These are phyloP conservation scores for Clitocybe nebularis DNA, from an alignment of 1,284 basidiomycete species.

Conservation along the genomic window DNA sequence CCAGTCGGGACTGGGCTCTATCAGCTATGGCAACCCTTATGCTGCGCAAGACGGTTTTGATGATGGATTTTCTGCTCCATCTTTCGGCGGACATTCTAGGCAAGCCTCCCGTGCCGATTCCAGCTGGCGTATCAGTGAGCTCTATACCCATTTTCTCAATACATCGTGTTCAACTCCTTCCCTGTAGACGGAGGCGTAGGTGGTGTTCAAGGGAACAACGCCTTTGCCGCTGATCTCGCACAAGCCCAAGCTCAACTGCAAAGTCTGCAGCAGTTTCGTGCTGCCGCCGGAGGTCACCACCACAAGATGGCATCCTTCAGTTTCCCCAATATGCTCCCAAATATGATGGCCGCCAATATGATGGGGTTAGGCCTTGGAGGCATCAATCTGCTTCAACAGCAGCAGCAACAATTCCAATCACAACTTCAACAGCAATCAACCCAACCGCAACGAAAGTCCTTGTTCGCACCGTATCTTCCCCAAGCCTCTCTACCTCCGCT, in stretches of 20 bases:
- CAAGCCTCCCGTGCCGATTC: constrained; percentile 76
- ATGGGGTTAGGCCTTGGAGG: constrained; percentile 84
- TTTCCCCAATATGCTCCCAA: constrained; percentile 94
- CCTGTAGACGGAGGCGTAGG: constrained; percentile 68
- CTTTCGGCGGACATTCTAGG: constrained; percentile 68
- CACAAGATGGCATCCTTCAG: constrained; percentile 97
- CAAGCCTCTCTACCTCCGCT: constrained; percentile 96
- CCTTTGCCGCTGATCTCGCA: constrained; percentile 78
- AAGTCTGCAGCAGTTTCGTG: constrained; percentile 95
- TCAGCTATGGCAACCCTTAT: constrained; percentile 46
- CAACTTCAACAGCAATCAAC: constrained; percentile 87
- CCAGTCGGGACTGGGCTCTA: constrained; percentile 44
- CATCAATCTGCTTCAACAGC: constrained; percentile 77
- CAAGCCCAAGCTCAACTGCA: constrained; percentile 96
- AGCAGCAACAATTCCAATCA: constrained; percentile 87
- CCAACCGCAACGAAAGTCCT: constrained; percentile 94
- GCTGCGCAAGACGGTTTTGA: constrained; percentile 64
- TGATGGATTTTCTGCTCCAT: constrained; percentile 61
- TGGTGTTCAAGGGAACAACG: constrained; percentile 58
- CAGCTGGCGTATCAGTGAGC: constrained; percentile 84
- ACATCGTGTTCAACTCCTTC: constrained; percentile 11
- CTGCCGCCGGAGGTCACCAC: constrained; percentile 91
- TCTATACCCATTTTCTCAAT: constrained; percentile 4
- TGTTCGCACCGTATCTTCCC: constrained; percentile 98
- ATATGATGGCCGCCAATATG: constrained; percentile 94